Conservation (phyloP, 2,329 filamentous ascomycete genomes). For the Lachnum nothofagi region DNA sequence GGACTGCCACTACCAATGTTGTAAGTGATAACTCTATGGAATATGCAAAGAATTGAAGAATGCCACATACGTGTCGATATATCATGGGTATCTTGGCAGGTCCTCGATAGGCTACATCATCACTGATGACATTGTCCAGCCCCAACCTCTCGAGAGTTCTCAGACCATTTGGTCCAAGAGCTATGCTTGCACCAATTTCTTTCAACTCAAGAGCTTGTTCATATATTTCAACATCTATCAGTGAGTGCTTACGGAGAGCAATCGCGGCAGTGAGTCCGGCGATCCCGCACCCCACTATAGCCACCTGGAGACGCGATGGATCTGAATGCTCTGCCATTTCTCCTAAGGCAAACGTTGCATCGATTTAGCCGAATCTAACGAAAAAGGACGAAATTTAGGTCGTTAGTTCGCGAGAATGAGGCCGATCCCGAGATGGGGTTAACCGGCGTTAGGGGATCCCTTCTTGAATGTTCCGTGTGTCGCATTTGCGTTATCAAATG, state of each 20-base stretch:
- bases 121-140: constrained; percentile 32
- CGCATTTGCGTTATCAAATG: too few relatives aligned
- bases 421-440: too few relatives aligned
- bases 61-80: constrained; percentile 28
- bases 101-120: constrained; percentile 34
- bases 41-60: too few relatives aligned
- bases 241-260: constrained; percentile 29
- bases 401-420: too few relatives aligned
- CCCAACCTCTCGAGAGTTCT: constrained; percentile 34
- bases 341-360: too few relatives aligned
- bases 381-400: too few relatives aligned
- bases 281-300: constrained; percentile 37
- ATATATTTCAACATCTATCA: constrained; percentile 34
- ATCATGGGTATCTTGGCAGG: constrained; percentile 32
- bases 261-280: constrained; percentile 37
- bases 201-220: constrained; percentile 34
- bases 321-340: not conserved
- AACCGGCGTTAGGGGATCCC: too few relatives aligned
- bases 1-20: constrained; percentile 32
- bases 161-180: constrained; percentile 37
- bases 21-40: not conserved
- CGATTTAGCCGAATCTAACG: too few relatives aligned
- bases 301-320: constrained; percentile 15
- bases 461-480: too few relatives aligned
- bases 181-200: constrained; percentile 38